Evolutionary conservation across 192 early-diverging fungal species (phyloP), one percentile per base, ranked within the genome.

Genomic region (Coemansia sp.): DNA sequence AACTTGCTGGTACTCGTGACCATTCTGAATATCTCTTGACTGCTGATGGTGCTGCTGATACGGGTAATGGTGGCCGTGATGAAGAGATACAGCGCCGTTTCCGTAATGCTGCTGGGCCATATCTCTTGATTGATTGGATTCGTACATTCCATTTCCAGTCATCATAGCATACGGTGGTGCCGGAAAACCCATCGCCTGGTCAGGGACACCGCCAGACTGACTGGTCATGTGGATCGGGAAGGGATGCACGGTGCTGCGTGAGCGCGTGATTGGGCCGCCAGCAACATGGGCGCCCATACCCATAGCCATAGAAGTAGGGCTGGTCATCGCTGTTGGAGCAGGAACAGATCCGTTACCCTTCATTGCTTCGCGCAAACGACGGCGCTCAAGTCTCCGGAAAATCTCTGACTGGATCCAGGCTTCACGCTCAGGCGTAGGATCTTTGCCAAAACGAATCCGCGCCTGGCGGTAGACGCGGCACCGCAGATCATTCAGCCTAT

Each of bases 391-490:
- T 27, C 80, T 67, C 9, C 80, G 50, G 51, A 68, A 71, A 18
- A 89, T 89, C 71, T 89, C 87, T 0, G 78, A 80, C 42, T 83
- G 80, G 22, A 89, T 85, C 76, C 82, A 89, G 0, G 81, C 77
- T 40, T 86, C 82, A 14, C 84, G 80, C 49, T 83, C 84, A 0
- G 76, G 64, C 17, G 81, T 82, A 22, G 84, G 83, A 5, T 80
- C 73, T 9, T 82, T 81, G 21, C 86, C 87, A 72, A 81, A 89
- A 46, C 79, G 81, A 53, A 81, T 82, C 0, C 78, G 69, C 3
- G 84, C 86, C 57, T 84, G 69, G 2, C 85, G 78, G 65, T 89
- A 89, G 1, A 89, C 87, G 47, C 87, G 86, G 52, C 87, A 89
- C 4, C 87, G 69, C 66, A 89, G 69, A 45, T 89, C 87, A 48